Percentiles rank a stretch among this genome's conserved stretches.
Conservation (phyloP, 352 stramenopile genomes). For the Phytophthora nicotianae region DNA sequence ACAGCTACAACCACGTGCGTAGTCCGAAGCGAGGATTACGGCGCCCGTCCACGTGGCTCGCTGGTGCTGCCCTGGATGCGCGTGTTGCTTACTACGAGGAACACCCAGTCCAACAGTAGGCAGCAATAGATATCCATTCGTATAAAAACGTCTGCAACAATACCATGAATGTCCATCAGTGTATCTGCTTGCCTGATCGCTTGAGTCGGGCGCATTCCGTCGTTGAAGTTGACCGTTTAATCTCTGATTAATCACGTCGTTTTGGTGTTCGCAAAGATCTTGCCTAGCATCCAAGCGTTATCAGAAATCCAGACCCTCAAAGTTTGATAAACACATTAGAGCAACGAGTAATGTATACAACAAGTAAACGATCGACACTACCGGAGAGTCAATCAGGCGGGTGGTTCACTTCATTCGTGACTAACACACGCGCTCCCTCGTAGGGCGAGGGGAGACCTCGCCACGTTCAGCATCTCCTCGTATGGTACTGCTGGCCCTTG, state of each 20-base stretch:
- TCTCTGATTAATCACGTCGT: neutral
- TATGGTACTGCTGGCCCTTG: conserved; percentile 25
- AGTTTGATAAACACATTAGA: neutral
- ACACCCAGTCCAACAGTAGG: conserved; percentile 13
- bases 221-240: conserved; percentile 14
- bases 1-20: conserved; percentile 66
- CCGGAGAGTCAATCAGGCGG: conserved; percentile 18
- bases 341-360: conserved; percentile 28
- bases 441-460: conserved; percentile 20
- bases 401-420: conserved; percentile 35
- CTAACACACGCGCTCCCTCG: conserved; percentile 18
- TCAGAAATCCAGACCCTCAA: neutral
- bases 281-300: neutral
- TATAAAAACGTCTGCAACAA: conserved; percentile 7
- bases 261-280: conserved; percentile 8
- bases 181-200: conserved; percentile 2
- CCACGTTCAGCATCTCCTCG: conserved; percentile 31
- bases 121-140: neutral
- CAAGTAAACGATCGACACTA: conserved; percentile 30
- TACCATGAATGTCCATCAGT: conserved; percentile 1
- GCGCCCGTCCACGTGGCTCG: conserved; percentile 60
- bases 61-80: conserved; percentile 35
- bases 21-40: conserved; percentile 53
- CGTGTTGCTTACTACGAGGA: conserved; percentile 30
- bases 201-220: conserved; percentile 19